Percentiles rank a stretch among this genome's conserved stretches.
Conservation (phyloP, 345 rosid genomes). For the Kernera saxatilis region DNA sequence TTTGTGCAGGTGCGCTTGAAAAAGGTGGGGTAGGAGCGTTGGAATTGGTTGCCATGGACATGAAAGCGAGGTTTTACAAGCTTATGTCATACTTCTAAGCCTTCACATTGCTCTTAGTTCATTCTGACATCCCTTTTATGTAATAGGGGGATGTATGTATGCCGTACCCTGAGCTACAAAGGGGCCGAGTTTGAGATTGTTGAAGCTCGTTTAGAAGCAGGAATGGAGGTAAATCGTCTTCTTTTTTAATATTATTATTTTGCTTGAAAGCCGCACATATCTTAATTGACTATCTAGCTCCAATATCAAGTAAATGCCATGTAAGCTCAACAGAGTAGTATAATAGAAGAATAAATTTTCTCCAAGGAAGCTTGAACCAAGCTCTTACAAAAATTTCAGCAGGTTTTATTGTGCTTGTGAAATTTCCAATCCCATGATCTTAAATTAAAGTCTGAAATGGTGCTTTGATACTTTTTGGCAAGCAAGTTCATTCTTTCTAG, state of each 20-base stretch:
- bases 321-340: constrained; percentile 2
- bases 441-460: background rate
- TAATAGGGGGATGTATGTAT: constrained; percentile 95
- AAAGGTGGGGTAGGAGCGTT: constrained; percentile 98
- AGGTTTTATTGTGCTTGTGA: constrained; percentile 13
- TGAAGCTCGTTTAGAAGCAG: constrained; percentile 86
- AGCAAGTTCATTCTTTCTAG: background rate
- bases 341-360: background rate
- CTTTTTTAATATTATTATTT: background rate
- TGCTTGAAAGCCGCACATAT: background rate
- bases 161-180: constrained; percentile 97
- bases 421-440: background rate
- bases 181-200: constrained; percentile 90
- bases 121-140: constrained; percentile 18
- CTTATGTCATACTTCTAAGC: constrained; percentile 7
- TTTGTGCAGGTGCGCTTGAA: constrained; percentile 74
- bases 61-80: constrained; percentile 86
- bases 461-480: constrained; percentile 10
- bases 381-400: constrained; percentile 3
- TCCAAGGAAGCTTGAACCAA: constrained; percentile 3
- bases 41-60: constrained; percentile 99
- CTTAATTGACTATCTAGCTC: background rate
- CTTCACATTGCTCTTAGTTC: constrained; percentile 1
- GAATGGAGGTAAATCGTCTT: constrained; percentile 68
- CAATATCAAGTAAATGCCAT: constrained; percentile 1